phyloP scores from a whole-genome alignment of 2,329 filamentous ascomycete species.

The Neodidymelliopsis sp. region DNA sequence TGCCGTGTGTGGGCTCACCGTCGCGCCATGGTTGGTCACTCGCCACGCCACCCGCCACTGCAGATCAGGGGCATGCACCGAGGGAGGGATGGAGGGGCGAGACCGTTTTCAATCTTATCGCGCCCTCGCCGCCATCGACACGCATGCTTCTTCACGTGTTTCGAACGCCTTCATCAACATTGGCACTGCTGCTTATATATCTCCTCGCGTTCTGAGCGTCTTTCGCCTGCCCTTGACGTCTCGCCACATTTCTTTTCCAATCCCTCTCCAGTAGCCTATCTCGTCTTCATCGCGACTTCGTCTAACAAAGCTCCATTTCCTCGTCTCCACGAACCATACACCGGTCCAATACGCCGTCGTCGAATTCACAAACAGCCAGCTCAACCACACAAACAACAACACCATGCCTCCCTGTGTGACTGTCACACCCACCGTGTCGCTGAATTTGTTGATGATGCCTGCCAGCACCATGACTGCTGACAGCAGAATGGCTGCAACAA shows the following conservation, averaged over 20 bases:
- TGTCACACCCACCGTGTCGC: slow-evolving; percentile 16
- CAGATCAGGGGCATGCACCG: slow-evolving; percentile 8
- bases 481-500: slow-evolving; percentile 26
- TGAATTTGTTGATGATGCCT: slow-evolving; percentile 11
- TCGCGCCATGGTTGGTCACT: slow-evolving; percentile 4
- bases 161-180: not conserved
- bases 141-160: not conserved
- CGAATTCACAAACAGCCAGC: slow-evolving; percentile 18
- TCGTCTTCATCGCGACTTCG: slow-evolving; percentile 27
- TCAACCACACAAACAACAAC: slow-evolving; percentile 33
- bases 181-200: not conserved
- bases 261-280: slow-evolving; percentile 33
- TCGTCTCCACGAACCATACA: slow-evolving; percentile 40
- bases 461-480: slow-evolving; percentile 18
- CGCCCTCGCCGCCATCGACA: no score
- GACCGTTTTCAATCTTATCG: not conserved
- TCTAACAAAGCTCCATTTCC: slow-evolving; percentile 24
- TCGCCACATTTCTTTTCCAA: slow-evolving; percentile 23
- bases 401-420: slow-evolving; percentile 17
- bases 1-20: slow-evolving; percentile 8
- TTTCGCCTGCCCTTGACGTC: slow-evolving; percentile 24
- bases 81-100: not conserved
- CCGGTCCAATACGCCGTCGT: slow-evolving; percentile 27
- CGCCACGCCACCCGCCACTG: slow-evolving; percentile 16
- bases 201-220: slow-evolving; percentile 4